phyloP scores from a whole-genome alignment of 768 basidiomycete genomes.

The Boletus insuetus region DNA sequence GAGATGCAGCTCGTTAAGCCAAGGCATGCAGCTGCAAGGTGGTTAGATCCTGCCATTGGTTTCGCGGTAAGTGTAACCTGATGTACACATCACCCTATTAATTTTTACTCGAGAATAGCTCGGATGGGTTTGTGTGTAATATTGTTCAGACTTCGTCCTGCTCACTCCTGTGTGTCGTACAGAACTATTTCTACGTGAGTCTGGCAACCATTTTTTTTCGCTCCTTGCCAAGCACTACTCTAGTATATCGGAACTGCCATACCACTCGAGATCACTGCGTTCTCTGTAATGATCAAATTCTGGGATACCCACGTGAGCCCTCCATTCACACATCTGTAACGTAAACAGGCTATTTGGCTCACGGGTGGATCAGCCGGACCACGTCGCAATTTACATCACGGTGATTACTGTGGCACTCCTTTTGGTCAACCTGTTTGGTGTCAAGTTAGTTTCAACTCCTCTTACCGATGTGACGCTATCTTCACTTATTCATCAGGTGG shows the following conservation, averaged over 20 bases:
- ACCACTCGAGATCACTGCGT: constrained; percentile 51
- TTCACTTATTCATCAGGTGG: constrained; percentile 28
- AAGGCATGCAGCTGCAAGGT: constrained; percentile 25
- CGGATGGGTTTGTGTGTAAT: constrained; percentile 20
- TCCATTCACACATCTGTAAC: neutral
- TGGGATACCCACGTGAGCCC: constrained; percentile 40
- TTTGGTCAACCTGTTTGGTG: constrained; percentile 46
- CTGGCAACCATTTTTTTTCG: neutral
- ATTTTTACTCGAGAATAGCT: constrained; percentile 10
- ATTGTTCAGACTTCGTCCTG: neutral
- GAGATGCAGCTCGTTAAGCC: neutral
- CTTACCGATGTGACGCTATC: constrained; percentile 29
- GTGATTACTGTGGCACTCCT: constrained; percentile 38
- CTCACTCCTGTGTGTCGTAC: neutral
- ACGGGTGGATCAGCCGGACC: constrained; percentile 26
- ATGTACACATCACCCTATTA: neutral
- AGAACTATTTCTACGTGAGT: constrained; percentile 37
- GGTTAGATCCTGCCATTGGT: constrained; percentile 32
- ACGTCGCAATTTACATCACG: constrained; percentile 41
- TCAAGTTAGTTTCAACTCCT: constrained; percentile 40
- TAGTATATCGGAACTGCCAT: constrained; percentile 37
- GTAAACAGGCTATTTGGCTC: constrained; percentile 2
- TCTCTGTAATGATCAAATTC: constrained; percentile 47
- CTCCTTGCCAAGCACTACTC: neutral
- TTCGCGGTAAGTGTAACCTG: constrained; percentile 24